Evolutionary conservation across 768 basidiomycete species (phyloP), one percentile per base, ranked within the genome.

Genomic region (Russula vinacea): DNA sequence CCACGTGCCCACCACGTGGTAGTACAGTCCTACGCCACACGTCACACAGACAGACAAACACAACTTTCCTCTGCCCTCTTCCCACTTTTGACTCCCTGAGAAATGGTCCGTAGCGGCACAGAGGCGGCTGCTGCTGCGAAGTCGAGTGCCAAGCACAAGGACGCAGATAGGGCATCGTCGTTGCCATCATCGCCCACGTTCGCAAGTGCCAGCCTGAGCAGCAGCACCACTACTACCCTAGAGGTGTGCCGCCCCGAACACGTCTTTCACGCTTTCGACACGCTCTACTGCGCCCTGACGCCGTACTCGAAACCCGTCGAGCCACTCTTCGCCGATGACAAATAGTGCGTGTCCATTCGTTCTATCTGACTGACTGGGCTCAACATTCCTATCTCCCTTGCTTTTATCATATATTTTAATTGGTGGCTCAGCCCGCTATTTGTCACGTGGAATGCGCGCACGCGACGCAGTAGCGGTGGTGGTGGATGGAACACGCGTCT

Each of bases 381-480:
- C 17, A 26, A 13, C 29, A 17, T 17, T 51, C 22, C 19, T 9
- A 33, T 33, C 16, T 17, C 13, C 10, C 16, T n/a, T 14, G 7
- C 19, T 51, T 11, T 40, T 24, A 2, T 33, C 56, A 8, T 22
- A 26, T 14, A 56, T 26, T 32, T 19, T 7, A 1, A 9, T 29
- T 17, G 22, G 22, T 47, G 47, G 11, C 22, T 22, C 67, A 94
- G 93, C 75, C 94, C 95, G 14, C 80, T 99, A 60, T 99, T 99
- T 75, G 93, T 98, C 37, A 98, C 96, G 7, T 99, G 95, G 95
- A 94, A 93, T 75, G 88, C 84, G 51, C 83, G 82, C 64, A 22
- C 56, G n/a, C 83, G 37, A 80, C 80, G 62, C 84, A 40, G 45
- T 22, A 42, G 26, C 11, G 5, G 32, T 9, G 17, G 32, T 16